phyloP scores from a whole-genome alignment of 129 eudicot species.

The Saussurea involucrata region DNA sequence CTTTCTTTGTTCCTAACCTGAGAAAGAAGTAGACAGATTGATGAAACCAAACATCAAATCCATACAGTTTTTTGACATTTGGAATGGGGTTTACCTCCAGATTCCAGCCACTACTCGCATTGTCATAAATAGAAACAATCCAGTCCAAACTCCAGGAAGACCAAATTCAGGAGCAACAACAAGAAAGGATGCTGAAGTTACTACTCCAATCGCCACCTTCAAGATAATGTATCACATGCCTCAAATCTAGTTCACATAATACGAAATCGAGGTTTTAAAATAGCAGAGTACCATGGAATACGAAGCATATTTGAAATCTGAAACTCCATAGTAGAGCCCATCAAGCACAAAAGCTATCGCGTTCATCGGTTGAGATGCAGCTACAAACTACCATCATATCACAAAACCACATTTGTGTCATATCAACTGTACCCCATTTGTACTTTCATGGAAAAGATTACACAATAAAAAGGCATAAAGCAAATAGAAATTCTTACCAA shows the following conservation, averaged over 20 bases:
- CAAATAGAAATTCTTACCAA: constrained; percentile 46
- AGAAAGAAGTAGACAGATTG: not conserved
- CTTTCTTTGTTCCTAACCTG: constrained; percentile 69
- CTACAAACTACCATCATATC: constrained; percentile 60
- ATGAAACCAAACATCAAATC: not conserved
- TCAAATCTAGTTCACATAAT: not conserved
- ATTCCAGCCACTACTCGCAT: constrained; percentile 80
- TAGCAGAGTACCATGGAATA: constrained; percentile 69
- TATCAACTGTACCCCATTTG: not conserved
- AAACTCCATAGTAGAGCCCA: constrained; percentile 94
- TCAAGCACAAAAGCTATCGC: constrained; percentile 96
- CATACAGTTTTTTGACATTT: not conserved
- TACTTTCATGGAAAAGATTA: not conserved
- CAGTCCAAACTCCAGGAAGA: constrained; percentile 88
- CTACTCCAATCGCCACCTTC: constrained; percentile 67
- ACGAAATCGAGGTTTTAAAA: not conserved
- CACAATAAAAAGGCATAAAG: not conserved
- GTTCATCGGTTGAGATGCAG: constrained; percentile 87
- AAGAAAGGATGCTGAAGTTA: constrained; percentile 58
- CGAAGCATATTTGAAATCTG: constrained; percentile 83
- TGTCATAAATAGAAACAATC: constrained; percentile 80
- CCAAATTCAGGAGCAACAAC: constrained; percentile 63
- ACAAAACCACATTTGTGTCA: not conserved
- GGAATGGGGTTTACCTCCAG: constrained; percentile 51
- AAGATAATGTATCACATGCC: not conserved